Evolutionary conservation across 768 basidiomycete genomes (phyloP).

Genomic region (Kwoniella newhampshirensis): DNA sequence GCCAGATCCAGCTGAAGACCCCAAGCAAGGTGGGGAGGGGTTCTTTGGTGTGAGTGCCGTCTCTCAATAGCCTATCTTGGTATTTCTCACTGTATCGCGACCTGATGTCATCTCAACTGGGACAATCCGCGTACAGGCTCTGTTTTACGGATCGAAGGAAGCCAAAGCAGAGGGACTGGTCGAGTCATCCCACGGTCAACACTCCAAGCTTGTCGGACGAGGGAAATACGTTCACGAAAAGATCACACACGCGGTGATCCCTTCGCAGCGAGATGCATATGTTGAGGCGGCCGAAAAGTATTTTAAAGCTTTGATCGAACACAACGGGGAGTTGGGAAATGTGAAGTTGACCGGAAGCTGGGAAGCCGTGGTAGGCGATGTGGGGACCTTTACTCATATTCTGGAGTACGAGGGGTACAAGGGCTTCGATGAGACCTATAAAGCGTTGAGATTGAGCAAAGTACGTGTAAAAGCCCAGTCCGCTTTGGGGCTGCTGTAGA

Average conservation of each 20-base stretch:
- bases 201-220: constrained; percentile 82
- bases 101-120: neutral
- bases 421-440: constrained; percentile 76
- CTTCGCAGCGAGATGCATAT: constrained; percentile 76
- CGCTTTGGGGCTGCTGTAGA: neutral
- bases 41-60: constrained; percentile 31
- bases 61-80: neutral
- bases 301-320: constrained; percentile 74
- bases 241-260: constrained; percentile 71
- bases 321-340: constrained; percentile 59
- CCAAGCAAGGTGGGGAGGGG: constrained; percentile 23
- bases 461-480: constrained; percentile 54
- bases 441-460: constrained; percentile 65
- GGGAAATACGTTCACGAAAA: constrained; percentile 69
- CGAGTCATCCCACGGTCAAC: constrained; percentile 59
- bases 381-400: constrained; percentile 64
- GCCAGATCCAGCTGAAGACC: constrained; percentile 17
- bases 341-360: constrained; percentile 91
- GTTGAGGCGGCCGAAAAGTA: constrained; percentile 83
- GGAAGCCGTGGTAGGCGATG: constrained; percentile 85
- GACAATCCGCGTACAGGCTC: constrained; percentile 18
- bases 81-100: neutral
- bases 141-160: constrained; percentile 90
- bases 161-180: constrained; percentile 66
- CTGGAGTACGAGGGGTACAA: constrained; percentile 92